These are phyloP conservation scores for Trichaptum fuscoviolaceum DNA, from an alignment of 768 basidiomycete genomes.

Conservation along the genomic window DNA sequence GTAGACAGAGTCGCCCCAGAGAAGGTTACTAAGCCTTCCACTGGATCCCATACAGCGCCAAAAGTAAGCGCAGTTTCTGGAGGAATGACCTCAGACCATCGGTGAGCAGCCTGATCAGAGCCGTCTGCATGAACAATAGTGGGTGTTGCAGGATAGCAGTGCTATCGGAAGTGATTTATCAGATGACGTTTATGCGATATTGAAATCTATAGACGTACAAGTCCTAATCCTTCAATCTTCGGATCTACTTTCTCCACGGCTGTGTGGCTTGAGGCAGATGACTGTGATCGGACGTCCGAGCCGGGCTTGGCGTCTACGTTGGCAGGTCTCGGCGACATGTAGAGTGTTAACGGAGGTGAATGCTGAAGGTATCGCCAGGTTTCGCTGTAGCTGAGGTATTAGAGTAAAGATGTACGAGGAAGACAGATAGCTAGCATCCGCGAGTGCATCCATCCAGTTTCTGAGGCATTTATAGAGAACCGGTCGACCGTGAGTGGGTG, in stretches of 20 bases:
- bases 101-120: conserved; percentile 18
- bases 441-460: not conserved
- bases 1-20: conserved; percentile 39
- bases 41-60: conserved; percentile 55
- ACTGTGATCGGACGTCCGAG: not conserved
- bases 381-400: not conserved
- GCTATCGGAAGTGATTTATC: not conserved
- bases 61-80: conserved; percentile 54
- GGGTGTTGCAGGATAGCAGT: not conserved
- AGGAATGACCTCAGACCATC: conserved; percentile 56
- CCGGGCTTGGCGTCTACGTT: not conserved
- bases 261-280: conserved; percentile 1
- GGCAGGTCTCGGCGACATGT: not conserved
- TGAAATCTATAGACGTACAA: not conserved
- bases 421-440: not conserved
- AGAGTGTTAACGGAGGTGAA: not conserved
- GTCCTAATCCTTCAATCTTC: not conserved
- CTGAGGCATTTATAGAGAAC: conserved; percentile 1
- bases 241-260: not conserved
- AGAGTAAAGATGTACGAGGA: not conserved
- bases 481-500: not conserved
- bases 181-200: not conserved
- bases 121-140: not conserved
- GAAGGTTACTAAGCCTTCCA: conserved; percentile 53
- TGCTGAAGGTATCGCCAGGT: not conserved